Conservation (phyloP, 2,329 filamentous ascomycete species). For the Apiospora kogelbergensis region DNA sequence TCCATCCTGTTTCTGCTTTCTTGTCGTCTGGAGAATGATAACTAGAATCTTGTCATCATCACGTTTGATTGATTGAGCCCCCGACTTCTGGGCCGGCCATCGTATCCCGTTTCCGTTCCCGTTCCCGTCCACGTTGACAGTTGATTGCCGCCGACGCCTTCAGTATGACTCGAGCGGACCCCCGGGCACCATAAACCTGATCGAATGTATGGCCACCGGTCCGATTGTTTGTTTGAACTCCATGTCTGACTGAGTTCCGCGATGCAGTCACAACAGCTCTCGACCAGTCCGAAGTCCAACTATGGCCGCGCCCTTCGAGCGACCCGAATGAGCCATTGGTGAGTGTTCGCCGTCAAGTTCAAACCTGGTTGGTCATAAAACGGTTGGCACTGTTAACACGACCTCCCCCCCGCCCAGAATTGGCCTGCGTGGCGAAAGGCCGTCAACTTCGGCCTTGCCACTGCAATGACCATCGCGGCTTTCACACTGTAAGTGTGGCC, state of each 20-base stretch:
- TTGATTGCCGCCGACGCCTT: background rate
- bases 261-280: constrained; percentile 5
- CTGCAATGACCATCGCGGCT: constrained; percentile 27
- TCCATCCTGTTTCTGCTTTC: background rate
- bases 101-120: background rate
- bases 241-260: background rate
- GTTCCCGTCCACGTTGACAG: too few species aligned
- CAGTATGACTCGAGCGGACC: constrained; percentile 12
- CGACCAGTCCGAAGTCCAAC: constrained; percentile 4
- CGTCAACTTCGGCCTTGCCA: constrained; percentile 28
- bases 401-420: constrained; percentile 22
- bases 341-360: background rate
- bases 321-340: constrained; percentile 35
- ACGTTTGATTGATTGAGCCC: background rate
- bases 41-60: too few species aligned
- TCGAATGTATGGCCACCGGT: constrained; percentile 6
- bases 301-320: constrained; percentile 10
- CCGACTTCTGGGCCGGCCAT: background rate
- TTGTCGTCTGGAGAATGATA: background rate
- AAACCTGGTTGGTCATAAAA: too few species aligned
- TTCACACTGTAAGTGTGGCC: constrained; percentile 22
- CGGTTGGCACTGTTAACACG: background rate
- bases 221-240: background rate
- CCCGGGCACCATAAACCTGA: constrained; percentile 14
- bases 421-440: constrained; percentile 30